A percentile compares a stretch with the other conserved stretches of the same genome.
Evolutionary conservation across 306 rosid genomes (phyloP).

Genomic region (Hippophae tibetana): DNA sequence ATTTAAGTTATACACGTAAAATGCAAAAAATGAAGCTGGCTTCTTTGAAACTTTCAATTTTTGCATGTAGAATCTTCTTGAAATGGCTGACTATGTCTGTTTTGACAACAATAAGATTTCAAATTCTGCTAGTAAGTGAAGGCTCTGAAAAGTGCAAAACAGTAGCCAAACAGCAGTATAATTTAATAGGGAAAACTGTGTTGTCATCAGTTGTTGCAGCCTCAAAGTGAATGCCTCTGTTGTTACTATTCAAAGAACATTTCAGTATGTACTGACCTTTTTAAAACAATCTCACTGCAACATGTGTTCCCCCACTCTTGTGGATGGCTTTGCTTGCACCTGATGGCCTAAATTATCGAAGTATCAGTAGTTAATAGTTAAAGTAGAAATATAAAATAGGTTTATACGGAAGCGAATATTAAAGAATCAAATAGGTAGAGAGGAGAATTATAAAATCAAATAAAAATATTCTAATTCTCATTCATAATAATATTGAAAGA

Average conservation of each 20-base stretch:
- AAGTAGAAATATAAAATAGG: no score
- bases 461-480: no score
- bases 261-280: not conserved
- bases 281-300: not conserved
- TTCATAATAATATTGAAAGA: no score
- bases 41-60: not conserved
- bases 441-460: no score
- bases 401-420: no score
- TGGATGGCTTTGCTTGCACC: slow-evolving; percentile 2
- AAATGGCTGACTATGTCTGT: not conserved
- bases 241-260: not conserved
- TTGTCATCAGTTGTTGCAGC: not conserved
- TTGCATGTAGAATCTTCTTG: not conserved
- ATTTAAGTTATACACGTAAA: not conserved
- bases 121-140: not conserved
- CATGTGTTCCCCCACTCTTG: not conserved
- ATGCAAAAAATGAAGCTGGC: not conserved
- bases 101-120: not conserved
- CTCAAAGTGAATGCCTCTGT: not conserved
- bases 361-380: not conserved
- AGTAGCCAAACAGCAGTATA: not conserved
- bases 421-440: no score
- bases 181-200: not conserved
- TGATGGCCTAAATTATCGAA: not conserved
- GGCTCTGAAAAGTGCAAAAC: not conserved